Evolutionary conservation across 257 asterid genomes (phyloP).

Genomic region (Nicotiana attenuata): DNA sequence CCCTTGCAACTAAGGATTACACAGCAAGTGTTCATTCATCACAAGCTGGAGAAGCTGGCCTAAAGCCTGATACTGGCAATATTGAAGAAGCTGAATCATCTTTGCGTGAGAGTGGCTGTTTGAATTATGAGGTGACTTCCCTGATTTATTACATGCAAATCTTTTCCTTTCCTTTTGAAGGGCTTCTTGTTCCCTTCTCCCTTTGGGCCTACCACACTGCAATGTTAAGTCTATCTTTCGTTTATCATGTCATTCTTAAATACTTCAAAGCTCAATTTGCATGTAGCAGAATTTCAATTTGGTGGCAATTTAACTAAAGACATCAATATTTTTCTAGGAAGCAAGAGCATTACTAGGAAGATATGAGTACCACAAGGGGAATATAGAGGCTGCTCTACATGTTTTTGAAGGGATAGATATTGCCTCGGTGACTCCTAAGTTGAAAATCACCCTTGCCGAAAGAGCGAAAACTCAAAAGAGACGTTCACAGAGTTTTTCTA

Average conservation of each 20-base stretch:
- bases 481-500: slow-evolving; percentile 42
- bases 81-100: slow-evolving; percentile 87
- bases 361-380: slow-evolving; percentile 85
- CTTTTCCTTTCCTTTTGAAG: not conserved
- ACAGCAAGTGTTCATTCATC: slow-evolving; percentile 54
- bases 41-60: slow-evolving; percentile 45
- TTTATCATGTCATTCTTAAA: not conserved
- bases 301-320: not conserved
- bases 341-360: slow-evolving; percentile 93
- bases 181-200: not conserved
- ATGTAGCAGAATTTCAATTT: not conserved
- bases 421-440: slow-evolving; percentile 62
- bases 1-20: slow-evolving; percentile 48
- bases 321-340: slow-evolving; percentile 47
- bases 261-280: not conserved
- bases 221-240: not conserved
- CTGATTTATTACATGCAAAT: not conserved
- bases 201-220: not conserved
- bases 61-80: slow-evolving; percentile 65
- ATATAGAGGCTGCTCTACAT: slow-evolving; percentile 79
- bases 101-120: slow-evolving; percentile 69
- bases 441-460: slow-evolving; percentile 55
- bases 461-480: slow-evolving; percentile 50
- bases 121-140: slow-evolving; percentile 65
- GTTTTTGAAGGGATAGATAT: slow-evolving; percentile 91